phyloP scores from a whole-genome alignment of 2,329 filamentous ascomycete species.

The Thelonectria blattea region DNA sequence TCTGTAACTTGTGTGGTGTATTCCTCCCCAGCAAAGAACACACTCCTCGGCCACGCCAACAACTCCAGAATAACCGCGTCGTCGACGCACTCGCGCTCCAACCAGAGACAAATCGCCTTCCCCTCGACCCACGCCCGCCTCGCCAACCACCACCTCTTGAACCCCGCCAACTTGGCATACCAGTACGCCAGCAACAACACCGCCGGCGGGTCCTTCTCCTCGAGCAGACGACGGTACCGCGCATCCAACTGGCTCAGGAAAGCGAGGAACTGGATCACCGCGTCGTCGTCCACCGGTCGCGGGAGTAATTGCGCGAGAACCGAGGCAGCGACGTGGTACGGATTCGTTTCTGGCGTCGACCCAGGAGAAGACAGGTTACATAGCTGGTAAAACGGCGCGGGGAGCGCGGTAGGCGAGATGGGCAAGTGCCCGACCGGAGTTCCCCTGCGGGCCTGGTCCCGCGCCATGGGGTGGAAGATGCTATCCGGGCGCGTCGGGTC shows the following conservation, averaged over 20 bases:
- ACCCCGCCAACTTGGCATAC: constrained; percentile 55
- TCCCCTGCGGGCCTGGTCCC: constrained; percentile 1
- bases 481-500: constrained; percentile 56
- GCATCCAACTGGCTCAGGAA: constrained; percentile 54
- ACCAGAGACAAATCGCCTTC: constrained; percentile 53
- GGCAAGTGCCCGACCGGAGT: constrained; percentile 19
- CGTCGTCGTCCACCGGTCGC: constrained; percentile 45
- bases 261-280: constrained; percentile 51
- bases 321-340: constrained; percentile 43
- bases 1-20: background rate
- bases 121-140: constrained; percentile 54
- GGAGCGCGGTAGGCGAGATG: constrained; percentile 36
- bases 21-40: constrained; percentile 7
- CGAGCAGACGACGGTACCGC: constrained; percentile 52
- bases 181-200: constrained; percentile 63
- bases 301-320: constrained; percentile 48
- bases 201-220: constrained; percentile 57
- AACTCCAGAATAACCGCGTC: constrained; percentile 23
- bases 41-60: constrained; percentile 26
- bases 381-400: constrained; percentile 39
- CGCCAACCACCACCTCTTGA: constrained; percentile 55
- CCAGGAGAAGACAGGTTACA: constrained; percentile 31
- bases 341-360: constrained; percentile 34
- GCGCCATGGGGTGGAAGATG: constrained; percentile 47
- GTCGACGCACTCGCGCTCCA: constrained; percentile 34